These are phyloP conservation scores for Rhizophagus prolifer DNA, from an alignment of 192 early-diverging fungal species.

Conservation along the genomic window DNA sequence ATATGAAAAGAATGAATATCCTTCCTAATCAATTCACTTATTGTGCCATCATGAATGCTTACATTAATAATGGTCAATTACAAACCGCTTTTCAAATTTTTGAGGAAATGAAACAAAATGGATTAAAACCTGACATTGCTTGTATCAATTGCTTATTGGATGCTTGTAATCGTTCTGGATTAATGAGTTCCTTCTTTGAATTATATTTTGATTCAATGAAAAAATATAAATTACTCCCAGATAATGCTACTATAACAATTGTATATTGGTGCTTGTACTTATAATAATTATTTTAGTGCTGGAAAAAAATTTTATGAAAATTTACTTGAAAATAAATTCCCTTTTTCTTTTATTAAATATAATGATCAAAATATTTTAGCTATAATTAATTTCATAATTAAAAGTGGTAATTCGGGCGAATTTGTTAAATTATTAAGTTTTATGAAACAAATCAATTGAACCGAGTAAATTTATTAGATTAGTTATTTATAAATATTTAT, in stretches of 20 bases:
- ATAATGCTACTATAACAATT: constrained; percentile 7
- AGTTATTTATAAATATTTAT: neutral
- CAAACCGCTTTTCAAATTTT: neutral
- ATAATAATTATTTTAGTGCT: neutral
- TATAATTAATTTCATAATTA: constrained; percentile 3
- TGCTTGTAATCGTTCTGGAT: constrained; percentile 21
- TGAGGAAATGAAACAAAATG: neutral
- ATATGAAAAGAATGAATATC: constrained; percentile 16
- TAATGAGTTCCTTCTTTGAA: neutral
- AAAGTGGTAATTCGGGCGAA: neutral
- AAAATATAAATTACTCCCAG: neutral
- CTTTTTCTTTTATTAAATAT: neutral
- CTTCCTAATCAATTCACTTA: constrained; percentile 15
- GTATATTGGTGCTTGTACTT: constrained; percentile 10
- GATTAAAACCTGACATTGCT: constrained; percentile 14
- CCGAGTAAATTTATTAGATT: neutral
- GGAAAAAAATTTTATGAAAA: constrained; percentile 5
- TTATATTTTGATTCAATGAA: constrained; percentile 4
- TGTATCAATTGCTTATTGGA: constrained; percentile 29
- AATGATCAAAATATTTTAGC: neutral
- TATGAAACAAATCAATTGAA: neutral
- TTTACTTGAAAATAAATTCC: neutral
- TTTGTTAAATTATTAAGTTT: neutral
- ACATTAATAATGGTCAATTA: neutral
- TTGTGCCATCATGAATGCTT: constrained; percentile 22